Percentiles rank a stretch among this genome's conserved stretches.
Conservation (phyloP, 169 alveolate genomes). For the Perkinsus chesapeaki region DNA sequence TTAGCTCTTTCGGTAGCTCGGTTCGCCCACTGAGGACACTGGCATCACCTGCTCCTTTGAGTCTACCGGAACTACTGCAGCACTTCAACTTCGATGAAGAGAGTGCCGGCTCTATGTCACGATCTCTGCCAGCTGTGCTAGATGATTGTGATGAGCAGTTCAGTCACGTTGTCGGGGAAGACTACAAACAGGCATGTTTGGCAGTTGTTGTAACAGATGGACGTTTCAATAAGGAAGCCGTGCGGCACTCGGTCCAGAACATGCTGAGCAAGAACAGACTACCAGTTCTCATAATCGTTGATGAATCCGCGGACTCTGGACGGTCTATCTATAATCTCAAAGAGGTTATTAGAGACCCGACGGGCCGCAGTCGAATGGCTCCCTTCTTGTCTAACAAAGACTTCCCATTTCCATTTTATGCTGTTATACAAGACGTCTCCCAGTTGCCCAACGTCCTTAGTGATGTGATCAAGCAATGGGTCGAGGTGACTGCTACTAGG, state of each 20-base stretch:
- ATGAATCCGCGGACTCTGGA: conserved; percentile 42
- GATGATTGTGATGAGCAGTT: conserved; percentile 55
- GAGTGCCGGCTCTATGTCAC: conserved; percentile 41
- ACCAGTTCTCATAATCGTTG: conserved; percentile 79
- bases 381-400: conserved; percentile 69
- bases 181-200: conserved; percentile 52
- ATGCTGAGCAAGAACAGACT: conserved; percentile 69
- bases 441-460: conserved; percentile 60
- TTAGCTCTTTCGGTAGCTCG: conserved; percentile 56
- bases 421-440: conserved; percentile 77
- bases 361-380: conserved; percentile 38
- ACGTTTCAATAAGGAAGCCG: conserved; percentile 88
- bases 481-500: neutral
- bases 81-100: conserved; percentile 61
- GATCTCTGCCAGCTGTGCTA: conserved; percentile 64
- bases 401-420: conserved; percentile 91
- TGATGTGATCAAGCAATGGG: conserved; percentile 68
- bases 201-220: conserved; percentile 92
- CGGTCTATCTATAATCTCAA: conserved; percentile 45
- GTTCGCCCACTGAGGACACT: conserved; percentile 23
- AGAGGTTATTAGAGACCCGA: conserved; percentile 39
- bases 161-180: conserved; percentile 39
- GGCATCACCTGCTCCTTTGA: neutral
- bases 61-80: conserved; percentile 37
- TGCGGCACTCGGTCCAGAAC: conserved; percentile 65